phyloP scores from a whole-genome alignment of 495 filamentous ascomycete genomes.

The Hypoxylon cercidicola region DNA sequence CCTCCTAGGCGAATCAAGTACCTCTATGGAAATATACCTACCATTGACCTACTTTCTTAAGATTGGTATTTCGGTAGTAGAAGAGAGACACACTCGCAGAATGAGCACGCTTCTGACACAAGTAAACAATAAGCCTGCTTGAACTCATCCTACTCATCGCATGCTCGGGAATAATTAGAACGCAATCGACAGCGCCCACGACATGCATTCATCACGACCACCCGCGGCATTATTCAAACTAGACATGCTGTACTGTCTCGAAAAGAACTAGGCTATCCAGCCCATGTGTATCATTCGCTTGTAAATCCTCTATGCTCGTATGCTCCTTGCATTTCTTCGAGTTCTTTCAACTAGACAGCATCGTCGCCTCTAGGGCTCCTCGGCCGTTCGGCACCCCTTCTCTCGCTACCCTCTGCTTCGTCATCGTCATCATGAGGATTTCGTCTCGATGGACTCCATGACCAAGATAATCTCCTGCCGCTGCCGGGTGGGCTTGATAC shows the following conservation, averaged over 20 bases:
- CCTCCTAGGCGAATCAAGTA: too few relatives aligned
- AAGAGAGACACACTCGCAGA: too few relatives aligned
- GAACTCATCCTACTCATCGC: too few relatives aligned
- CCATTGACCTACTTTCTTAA: too few relatives aligned
- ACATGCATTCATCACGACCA: background rate
- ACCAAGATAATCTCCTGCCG: slow-evolving; percentile 21
- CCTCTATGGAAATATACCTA: too few relatives aligned
- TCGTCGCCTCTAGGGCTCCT: slow-evolving; percentile 37
- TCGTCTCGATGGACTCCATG: slow-evolving; percentile 27
- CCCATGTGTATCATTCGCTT: slow-evolving; percentile 30
- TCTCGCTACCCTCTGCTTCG: slow-evolving; percentile 17
- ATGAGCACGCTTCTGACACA: too few relatives aligned
- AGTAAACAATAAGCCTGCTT: too few relatives aligned
- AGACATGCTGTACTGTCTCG: background rate
- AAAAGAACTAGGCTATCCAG: slow-evolving; percentile 31
- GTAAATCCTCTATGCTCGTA: slow-evolving; percentile 13
- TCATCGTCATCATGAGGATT: slow-evolving; percentile 15
- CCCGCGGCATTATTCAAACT: background rate
- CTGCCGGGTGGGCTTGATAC: slow-evolving; percentile 32
- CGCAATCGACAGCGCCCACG: background rate
- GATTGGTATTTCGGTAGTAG: too few relatives aligned
- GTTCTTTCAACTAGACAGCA: slow-evolving; percentile 38
- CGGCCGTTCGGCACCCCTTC: slow-evolving; percentile 23
- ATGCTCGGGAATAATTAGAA: background rate
- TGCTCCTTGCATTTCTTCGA: background rate